Percentiles rank a stretch among this genome's conserved stretches.
phyloP scores from a whole-genome alignment of 1,284 basidiomycete genomes.

The Golubevia pallescens region DNA sequence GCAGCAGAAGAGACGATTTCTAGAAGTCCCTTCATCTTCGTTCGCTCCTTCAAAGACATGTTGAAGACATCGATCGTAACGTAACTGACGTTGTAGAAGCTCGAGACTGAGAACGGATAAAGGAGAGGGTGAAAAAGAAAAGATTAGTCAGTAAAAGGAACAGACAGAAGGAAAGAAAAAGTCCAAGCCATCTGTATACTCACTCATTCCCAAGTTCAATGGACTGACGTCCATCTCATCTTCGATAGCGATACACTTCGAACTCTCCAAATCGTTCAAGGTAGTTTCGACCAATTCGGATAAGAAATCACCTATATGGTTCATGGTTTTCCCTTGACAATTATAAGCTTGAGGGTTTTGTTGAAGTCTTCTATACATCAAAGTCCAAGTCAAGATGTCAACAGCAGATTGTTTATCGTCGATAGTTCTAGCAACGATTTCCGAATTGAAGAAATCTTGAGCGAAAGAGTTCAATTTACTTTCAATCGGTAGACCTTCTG shows the following conservation, averaged over 20 bases:
- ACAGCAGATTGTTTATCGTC: slow-evolving; percentile 69
- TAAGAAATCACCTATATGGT: slow-evolving; percentile 66
- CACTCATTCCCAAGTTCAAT: slow-evolving; percentile 51
- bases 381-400: slow-evolving; percentile 91
- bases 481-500: slow-evolving; percentile 97
- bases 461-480: slow-evolving; percentile 66
- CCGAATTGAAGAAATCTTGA: slow-evolving; percentile 98
- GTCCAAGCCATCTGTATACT: background rate
- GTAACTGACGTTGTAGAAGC: slow-evolving; percentile 73
- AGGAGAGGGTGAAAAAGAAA: background rate
- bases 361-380: slow-evolving; percentile 94
- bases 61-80: slow-evolving; percentile 97
- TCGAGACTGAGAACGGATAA: slow-evolving; percentile 74
- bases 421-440: slow-evolving; percentile 97
- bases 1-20: slow-evolving; percentile 95
- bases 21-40: slow-evolving; percentile 94
- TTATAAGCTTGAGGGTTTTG: slow-evolving; percentile 72
- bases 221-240: slow-evolving; percentile 69
- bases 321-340: slow-evolving; percentile 50
- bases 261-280: slow-evolving; percentile 84
- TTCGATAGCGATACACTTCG: slow-evolving; percentile 91
- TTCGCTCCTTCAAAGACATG: slow-evolving; percentile 90
- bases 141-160: background rate
- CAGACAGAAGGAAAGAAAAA: background rate
- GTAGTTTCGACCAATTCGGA: slow-evolving; percentile 96